Evolutionary conservation across 1,284 basidiomycete species (phyloP).

Genomic region (Pseudozyma sp.): DNA sequence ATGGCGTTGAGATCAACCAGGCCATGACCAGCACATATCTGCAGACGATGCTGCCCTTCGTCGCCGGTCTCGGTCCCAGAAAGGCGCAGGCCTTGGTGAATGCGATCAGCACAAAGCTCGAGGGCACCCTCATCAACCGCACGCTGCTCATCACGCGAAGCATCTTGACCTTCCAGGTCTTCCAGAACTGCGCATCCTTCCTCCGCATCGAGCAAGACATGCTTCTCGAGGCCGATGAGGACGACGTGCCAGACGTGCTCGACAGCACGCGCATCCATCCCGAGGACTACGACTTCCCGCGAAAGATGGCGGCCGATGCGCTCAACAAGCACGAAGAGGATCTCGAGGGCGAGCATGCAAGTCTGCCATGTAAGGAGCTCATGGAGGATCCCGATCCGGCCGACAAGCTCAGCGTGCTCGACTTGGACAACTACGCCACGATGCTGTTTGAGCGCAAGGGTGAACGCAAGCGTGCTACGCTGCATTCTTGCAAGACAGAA

Average conservation of each 20-base stretch:
- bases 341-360: conserved; percentile 63
- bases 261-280: conserved; percentile 97
- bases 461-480: conserved; percentile 73
- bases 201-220: conserved; percentile 74
- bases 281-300: conserved; percentile 96
- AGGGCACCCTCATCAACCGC: conserved; percentile 65
- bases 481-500: conserved; percentile 81
- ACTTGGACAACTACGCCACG: conserved; percentile 94
- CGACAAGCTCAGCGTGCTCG: conserved; percentile 88
- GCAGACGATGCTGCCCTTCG: conserved; percentile 85
- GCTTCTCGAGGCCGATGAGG: conserved; percentile 73
- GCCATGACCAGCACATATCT: conserved; percentile 88
- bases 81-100: conserved; percentile 87
- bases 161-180: conserved; percentile 59
- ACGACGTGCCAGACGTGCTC: conserved; percentile 83
- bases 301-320: conserved; percentile 98
- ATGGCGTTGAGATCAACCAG: conserved; percentile 95
- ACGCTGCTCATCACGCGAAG: conserved; percentile 51
- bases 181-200: conserved; percentile 78
- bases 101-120: conserved; percentile 58
- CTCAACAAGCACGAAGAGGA: conserved; percentile 77
- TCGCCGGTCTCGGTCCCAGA: conserved; percentile 92
- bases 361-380: conserved; percentile 73
- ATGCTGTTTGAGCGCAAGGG: conserved; percentile 76
- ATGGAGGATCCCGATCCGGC: conserved; percentile 85